Evolutionary conservation across 768 basidiomycete species (phyloP).

Genomic region (Pleurotus sapidus): DNA sequence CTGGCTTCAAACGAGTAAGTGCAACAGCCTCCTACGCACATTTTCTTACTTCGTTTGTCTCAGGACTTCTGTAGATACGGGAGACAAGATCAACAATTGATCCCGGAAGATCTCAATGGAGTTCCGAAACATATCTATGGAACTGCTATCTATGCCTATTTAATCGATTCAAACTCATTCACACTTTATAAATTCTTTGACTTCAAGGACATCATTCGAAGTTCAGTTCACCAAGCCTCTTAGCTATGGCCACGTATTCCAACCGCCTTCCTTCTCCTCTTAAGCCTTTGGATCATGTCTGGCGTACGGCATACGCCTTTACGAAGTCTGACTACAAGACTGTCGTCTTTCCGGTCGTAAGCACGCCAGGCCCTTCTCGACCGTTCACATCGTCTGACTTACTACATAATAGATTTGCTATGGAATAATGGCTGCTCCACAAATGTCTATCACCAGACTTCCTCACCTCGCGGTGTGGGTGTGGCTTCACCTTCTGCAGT

Average conservation of each 20-base stretch:
- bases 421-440: constrained; percentile 21
- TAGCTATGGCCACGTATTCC: background rate
- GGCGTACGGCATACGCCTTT: constrained; percentile 29
- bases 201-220: no score
- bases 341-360: constrained; percentile 43
- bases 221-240: background rate
- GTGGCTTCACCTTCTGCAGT: constrained; percentile 43
- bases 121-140: no score
- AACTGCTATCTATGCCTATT: no score
- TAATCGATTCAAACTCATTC: no score
- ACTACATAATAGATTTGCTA: constrained; percentile 20
- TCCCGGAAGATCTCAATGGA: no score
- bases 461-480: constrained; percentile 31
- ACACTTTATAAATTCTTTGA: no score
- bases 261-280: background rate
- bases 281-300: background rate
- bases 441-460: constrained; percentile 14
- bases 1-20: no score
- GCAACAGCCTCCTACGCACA: no score
- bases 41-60: no score
- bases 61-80: no score
- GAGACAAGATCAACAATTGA: no score
- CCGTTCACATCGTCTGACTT: background rate
- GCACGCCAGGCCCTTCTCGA: constrained; percentile 10
- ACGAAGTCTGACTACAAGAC: constrained; percentile 46